Evolutionary conservation across 108 stramenopile species (phyloP), one percentile per base, ranked within the genome.

Genomic region (Skeletonema potamos): DNA sequence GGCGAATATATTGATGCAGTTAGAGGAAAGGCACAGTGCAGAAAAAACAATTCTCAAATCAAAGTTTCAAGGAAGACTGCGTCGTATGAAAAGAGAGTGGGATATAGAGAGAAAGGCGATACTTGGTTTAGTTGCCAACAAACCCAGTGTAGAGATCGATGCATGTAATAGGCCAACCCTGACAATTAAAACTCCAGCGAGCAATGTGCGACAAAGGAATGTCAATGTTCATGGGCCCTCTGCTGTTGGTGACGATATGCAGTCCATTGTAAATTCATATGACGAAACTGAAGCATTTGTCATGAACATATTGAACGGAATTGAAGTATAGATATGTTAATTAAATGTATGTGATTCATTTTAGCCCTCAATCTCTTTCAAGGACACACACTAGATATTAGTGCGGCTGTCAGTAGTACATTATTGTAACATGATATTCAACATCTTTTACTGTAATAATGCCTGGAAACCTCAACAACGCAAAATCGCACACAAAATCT

Each of bases 211-310:
- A 12, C 36, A 48, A 51, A 4, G 20, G 6, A 51, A 51, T 51
- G 48, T 22, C 4, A 20, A n/a, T 51, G 22, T 18, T 51, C 6
- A 7, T 0, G 7, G 4, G 5, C n/a, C 44, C n/a, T 46, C 48
- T 51, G 22, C 48, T 22, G 22, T 6, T 51, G 22, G 48, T n/a
- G 18, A 22, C 22, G 48, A 51, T 9, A 22, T 22, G 22, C 44
- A 72, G 32, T 41, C 73, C 24, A 48, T 59, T 11, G 73, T 44
- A 32, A 59, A 44, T 24, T 65, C 73, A 5, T 74, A 54, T 37
- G 64, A 65, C 28, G 73, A 74, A 32, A 66, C 73, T 33, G 73
- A 74, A 48, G 57, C 73, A 9, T 74, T 74, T 66, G 57, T 74
- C 22, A 66, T 65, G 73, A 74, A 74, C 22, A 59, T 74, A 18